phyloP scores from a whole-genome alignment of 257 asterid species.

The Paulownia fortunei region DNA sequence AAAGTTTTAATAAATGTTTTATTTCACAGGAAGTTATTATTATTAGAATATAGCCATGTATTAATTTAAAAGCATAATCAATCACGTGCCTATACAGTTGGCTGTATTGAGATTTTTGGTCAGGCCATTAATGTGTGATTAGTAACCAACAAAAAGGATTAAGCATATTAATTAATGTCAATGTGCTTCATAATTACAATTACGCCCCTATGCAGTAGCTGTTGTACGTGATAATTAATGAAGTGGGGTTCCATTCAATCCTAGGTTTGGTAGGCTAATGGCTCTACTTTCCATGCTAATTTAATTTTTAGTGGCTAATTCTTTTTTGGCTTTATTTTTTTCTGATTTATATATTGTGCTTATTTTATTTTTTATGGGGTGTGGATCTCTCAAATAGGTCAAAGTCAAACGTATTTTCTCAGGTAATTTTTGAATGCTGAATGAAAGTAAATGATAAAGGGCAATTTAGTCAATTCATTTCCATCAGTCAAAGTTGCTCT shows the following conservation, averaged over 20 bases:
- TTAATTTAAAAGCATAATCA: not conserved
- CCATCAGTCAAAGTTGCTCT: too few relatives aligned
- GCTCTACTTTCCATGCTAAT: not conserved
- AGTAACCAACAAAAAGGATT: not conserved
- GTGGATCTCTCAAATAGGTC: not conserved
- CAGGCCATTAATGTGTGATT: not conserved
- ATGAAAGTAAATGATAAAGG: not conserved
- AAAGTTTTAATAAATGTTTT: too few relatives aligned
- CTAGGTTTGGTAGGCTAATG: constrained; percentile 7
- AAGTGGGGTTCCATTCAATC: not conserved
- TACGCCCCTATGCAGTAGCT: not conserved
- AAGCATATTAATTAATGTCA: not conserved
- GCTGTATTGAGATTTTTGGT: not conserved
- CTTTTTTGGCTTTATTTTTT: not conserved
- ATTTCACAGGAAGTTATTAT: too few relatives aligned
- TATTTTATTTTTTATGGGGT: not conserved
- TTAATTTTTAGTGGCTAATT: not conserved
- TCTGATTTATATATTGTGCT: not conserved
- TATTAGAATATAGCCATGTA: too few relatives aligned
- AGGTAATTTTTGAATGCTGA: not conserved
- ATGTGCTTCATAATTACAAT: not conserved
- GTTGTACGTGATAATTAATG: not conserved
- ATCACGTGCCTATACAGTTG: not conserved
- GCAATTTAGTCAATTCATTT: not conserved
- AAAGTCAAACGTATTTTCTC: not conserved